Evolutionary conservation across 768 basidiomycete genomes (phyloP), one percentile per base, ranked within the genome.

Genomic region (Trametes elegans): DNA sequence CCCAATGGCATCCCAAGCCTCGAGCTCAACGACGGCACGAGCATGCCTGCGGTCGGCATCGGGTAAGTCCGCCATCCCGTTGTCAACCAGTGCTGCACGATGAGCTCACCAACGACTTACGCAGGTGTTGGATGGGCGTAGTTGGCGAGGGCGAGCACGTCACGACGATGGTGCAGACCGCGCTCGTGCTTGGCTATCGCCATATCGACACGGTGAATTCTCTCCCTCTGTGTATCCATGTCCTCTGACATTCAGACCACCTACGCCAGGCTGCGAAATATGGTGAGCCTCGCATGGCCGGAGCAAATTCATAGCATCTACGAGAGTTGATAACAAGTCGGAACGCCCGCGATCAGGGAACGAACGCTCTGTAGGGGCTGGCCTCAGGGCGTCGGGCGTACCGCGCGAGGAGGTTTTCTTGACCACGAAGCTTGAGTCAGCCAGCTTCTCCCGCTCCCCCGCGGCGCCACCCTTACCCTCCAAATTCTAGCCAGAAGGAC

Each of bases 341-440:
- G n/a, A n/a, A n/a, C n/a, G n/a, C n/a, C n/a, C n/a, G n/a, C n/a
- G n/a, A n/a, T 34, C 34, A 64, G 76, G 65, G 1, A 82, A 78
- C 52, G 82, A 82, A 62, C 63, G 72, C 57, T 57, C 64, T 10
- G 79, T 81, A 21, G 78, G 80, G 5, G 61, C 63, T 27, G 79
- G 76, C 2, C 72, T 83, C 38, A 67, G 73, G 11, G 76, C 71
- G 18, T 77, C 76, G 23, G 73, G 71, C 1, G 67, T 79, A n/a
- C 73, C 78, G 5, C 71, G 79, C 38, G 66, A 65, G 21, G 71
- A 78, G 27, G 67, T 82, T 34, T 82, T 74, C 63, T 59, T 82
- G 10, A 79, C 78, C 6, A 81, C 81, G 16, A 83, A 83, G 59
- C 66, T 81, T 28, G 64, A 68, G 74, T 75, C 11, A 40, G 60